Evolutionary conservation across 441 rosid species (phyloP), one percentile per base, ranked within the genome.

Genomic region (Euphorbia celastroides): DNA sequence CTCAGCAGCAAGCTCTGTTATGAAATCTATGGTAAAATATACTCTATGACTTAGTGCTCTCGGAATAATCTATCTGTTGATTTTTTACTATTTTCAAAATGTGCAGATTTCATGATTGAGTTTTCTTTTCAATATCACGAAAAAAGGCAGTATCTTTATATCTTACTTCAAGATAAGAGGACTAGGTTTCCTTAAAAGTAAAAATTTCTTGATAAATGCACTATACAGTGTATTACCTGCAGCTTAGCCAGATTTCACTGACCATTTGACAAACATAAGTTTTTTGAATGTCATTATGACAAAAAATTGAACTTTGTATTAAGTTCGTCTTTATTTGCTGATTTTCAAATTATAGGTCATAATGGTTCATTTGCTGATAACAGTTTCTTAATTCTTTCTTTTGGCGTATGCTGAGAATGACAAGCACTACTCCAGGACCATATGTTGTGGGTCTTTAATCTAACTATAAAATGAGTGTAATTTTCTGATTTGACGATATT

Each of bases 1-100:
- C 62, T 88, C 92, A 60, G 96, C 93, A 54, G 84, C 90, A 2
- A 88, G 93, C 67, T 84, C 93, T 76, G 89, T 95, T 57, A 72
- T 92, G 83, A 92, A 88, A 85, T 78, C 77, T 68, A 88, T 90
- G 98, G 99, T 95, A 72, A 72, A 64, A 41, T 56, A 54, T 68
- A 34, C 34, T 55, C 65, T 65, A 57, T 42, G 16, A 16, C 51
- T 60, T 66, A 30, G 25, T 63, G 32, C 34, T 64, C n/a, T 1
- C 26, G 14, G 48, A 13, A 2, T 56, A 26, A 27, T 56, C 60
- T 42, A 25, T 26, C 46, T 6, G 34, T 20, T 62, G 54, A 62
- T 28, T 62, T 31, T 54, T 41, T 42, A 0, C 48, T 11, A 11
- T 14, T 62, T 62, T 11, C 20, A 42, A 55, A 5, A 5, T 3